A percentile compares a stretch with the other conserved stretches of the same genome.
Conservation (phyloP, 2,329 filamentous ascomycete genomes). For the Colletotrichum sp. region DNA sequence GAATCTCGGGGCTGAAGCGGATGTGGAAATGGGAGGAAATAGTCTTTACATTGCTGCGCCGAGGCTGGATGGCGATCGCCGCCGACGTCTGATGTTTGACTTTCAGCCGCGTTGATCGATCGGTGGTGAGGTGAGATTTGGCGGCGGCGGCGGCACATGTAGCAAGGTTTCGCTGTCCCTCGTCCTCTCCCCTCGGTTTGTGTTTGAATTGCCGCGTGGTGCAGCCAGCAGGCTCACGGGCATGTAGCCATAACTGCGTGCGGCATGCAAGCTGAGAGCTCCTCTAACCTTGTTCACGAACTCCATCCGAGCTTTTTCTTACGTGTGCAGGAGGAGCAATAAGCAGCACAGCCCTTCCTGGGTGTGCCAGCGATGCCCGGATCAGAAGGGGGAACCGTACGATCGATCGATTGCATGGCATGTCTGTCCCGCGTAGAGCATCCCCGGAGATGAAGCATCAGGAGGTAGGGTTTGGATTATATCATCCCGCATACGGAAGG, state of each 20-base stretch:
- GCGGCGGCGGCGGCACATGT: neutral
- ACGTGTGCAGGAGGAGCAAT: neutral
- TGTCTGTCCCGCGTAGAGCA: neutral
- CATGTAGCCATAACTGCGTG: neutral
- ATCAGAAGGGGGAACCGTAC: neutral
- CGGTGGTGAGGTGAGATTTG: neutral
- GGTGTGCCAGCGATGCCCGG: neutral
- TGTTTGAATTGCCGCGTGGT: neutral
- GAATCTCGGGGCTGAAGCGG: neutral
- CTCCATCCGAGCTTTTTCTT: neutral
- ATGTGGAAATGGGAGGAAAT: neutral
- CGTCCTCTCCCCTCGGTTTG: neutral
- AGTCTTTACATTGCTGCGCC: neutral
- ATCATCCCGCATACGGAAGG: neutral
- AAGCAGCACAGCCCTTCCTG: neutral
- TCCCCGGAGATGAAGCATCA: neutral
- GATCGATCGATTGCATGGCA: neutral
- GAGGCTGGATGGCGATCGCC: neutral
- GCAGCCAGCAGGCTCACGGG: neutral
- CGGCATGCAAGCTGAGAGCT: neutral
- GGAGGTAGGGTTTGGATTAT: neutral
- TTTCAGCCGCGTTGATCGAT: neutral
- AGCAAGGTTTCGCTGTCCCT: neutral
- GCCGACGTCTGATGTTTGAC: neutral
- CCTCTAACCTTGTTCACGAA: neutral